phyloP scores from a whole-genome alignment of 495 filamentous ascomycete genomes.

The Penicillium verhagenii region DNA sequence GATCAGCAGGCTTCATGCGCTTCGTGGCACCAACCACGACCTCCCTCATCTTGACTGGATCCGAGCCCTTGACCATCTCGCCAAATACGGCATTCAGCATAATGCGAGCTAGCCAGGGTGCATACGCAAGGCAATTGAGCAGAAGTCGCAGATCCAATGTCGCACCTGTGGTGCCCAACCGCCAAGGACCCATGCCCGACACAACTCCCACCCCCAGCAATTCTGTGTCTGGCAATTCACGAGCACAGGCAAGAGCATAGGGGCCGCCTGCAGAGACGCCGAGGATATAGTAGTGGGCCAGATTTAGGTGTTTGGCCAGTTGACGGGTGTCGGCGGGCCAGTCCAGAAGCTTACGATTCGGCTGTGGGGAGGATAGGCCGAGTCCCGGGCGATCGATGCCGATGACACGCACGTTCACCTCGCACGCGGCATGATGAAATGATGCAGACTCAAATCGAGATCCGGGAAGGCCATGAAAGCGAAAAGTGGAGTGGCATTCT shows the following conservation, averaged over 20 bases:
- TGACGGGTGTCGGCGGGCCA: constrained; percentile 37
- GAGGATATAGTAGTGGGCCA: constrained; percentile 33
- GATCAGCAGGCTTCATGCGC: not conserved
- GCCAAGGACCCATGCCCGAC: constrained; percentile 4
- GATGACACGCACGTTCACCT: constrained; percentile 34
- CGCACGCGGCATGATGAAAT: constrained; percentile 18
- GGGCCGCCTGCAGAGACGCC: constrained; percentile 39
- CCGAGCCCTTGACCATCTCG: not conserved
- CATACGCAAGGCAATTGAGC: not conserved
- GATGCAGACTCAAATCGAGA: constrained; percentile 11
- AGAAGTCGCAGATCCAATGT: not conserved
- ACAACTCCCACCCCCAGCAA: constrained; percentile 6
- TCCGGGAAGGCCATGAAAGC: constrained; percentile 37
- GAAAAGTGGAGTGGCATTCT: constrained; percentile 22
- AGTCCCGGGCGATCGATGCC: constrained; percentile 40
- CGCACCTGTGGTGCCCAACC: not conserved
- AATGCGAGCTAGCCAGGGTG: constrained; percentile 5
- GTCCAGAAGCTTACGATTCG: constrained; percentile 31
- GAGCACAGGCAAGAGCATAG: constrained; percentile 36
- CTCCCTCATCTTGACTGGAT: constrained; percentile 4
- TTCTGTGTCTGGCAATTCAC: constrained; percentile 1
- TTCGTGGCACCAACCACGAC: not conserved
- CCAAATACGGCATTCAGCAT: not conserved
- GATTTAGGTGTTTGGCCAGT: constrained; percentile 30
- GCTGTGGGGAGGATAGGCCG: constrained; percentile 36